Evolutionary conservation across 202 grass and related monocot genomes (phyloP), one percentile per base, ranked within the genome.

Genomic region (Thinopyrum obtusiflorum): DNA sequence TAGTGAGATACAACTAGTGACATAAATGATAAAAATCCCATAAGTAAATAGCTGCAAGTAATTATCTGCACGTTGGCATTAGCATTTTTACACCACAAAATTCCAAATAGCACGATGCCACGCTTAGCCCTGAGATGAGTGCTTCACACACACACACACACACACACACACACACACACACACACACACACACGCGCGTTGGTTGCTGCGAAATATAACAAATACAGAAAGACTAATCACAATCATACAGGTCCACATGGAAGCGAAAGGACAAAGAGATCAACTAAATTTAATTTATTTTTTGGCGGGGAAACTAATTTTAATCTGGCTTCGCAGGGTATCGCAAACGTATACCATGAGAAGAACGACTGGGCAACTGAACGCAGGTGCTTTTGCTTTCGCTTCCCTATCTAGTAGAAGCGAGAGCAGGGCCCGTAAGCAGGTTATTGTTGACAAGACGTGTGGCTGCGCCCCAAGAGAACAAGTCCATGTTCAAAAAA

Each of bases 351-450:
- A 76, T 80, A 68, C 61, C 47, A 29, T 32, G 32, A 68, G 36
- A 85, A 81, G 62, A 85, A 51, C 61, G 68, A 81, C 82, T 0
- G 14, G 25, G 21, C 87, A 85, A 53, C 70, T 40, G 82, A 85
- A 81, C 4, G 28, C 23, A 63, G 63, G 78, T 70, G 51, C 78
- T 70, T 85, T 79, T 76, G 70, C 40, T 80, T 80, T 62, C 11
- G 27, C 17, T 57, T 74, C 66, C 13, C 7, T 66, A 59, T 80
- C 26, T 44, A 36, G 36, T 36, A 37, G 33, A 36, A 36, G 35
- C 35, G 7, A 36, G 35, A 36, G 35, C 35, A 36, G 7, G 35
- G 7, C 7, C 0, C 35, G 35, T 36, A 8, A 39, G 11, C 64
- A 37, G 46, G 21, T 12, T 59, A 24, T 68, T 63, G 20, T 44